A percentile compares a stretch with the other conserved stretches of the same genome.
Evolutionary conservation across 2,329 filamentous ascomycete species (phyloP).

Genomic region (Penicillium sp.): DNA sequence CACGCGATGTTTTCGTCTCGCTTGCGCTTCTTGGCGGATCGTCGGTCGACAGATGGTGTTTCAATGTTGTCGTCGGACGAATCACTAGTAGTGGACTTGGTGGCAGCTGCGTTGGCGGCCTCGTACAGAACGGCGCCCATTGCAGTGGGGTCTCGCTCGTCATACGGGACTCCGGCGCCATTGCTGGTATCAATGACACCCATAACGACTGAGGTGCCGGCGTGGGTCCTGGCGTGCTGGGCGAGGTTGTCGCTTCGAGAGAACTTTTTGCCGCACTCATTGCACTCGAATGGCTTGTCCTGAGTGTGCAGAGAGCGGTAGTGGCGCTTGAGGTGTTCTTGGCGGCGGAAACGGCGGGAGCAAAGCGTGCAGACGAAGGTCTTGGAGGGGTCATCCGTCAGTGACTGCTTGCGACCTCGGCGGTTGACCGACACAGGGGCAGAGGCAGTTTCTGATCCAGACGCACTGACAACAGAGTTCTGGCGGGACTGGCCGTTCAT

Average conservation of each 20-base stretch:
- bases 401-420: conserved; percentile 95
- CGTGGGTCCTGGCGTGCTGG: conserved; percentile 93
- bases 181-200: conserved; percentile 76
- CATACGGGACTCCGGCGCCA: conserved; percentile 44
- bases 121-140: conserved; percentile 83
- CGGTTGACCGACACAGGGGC: conserved; percentile 71
- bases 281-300: conserved; percentile 98
- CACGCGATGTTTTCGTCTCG: conserved; percentile 65
- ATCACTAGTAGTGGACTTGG: conserved; percentile 56
- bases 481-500: conserved; percentile 49
- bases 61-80: conserved; percentile 46
- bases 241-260: conserved; percentile 96
- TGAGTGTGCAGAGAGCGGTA: conserved; percentile 97
- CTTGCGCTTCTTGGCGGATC: conserved; percentile 77
- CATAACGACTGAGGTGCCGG: conserved; percentile 88
- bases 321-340: conserved; percentile 98
- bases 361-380: conserved; percentile 97
- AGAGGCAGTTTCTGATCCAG: conserved; percentile 45
- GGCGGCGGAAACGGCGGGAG: conserved; percentile 94
- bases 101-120: conserved; percentile 73
- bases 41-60: conserved; percentile 44
- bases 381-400: conserved; percentile 97
- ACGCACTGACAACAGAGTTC: conserved; percentile 53
- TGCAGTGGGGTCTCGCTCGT: conserved; percentile 65
- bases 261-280: conserved; percentile 99